Evolutionary conservation across 208 protist genomes (phyloP).

Genomic region (Herpetomonas samuelpessoai): DNA sequence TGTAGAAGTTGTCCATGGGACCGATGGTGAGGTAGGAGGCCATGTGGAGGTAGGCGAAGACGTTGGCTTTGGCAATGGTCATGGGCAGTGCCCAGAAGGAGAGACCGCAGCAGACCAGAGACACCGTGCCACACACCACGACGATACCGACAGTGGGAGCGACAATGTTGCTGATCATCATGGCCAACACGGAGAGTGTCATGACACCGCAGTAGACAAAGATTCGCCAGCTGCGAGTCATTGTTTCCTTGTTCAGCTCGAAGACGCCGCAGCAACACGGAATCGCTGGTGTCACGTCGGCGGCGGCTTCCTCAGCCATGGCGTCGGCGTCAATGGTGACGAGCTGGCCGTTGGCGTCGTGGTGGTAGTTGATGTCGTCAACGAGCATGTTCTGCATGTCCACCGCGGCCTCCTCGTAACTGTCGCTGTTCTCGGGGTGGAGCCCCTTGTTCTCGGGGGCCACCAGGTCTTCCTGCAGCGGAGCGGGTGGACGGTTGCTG

Average conservation of each 20-base stretch:
- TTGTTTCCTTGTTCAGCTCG: constrained; percentile 19
- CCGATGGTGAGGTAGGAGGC: constrained; percentile 53
- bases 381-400: background rate
- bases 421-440: constrained; percentile 16
- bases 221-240: constrained; percentile 13
- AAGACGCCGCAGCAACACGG: constrained; percentile 13
- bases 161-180: no score
- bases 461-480: constrained; percentile 16
- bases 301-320: no score
- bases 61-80: constrained; percentile 28
- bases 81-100: constrained; percentile 31
- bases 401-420: constrained; percentile 21
- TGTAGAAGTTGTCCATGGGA: constrained; percentile 62
- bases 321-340: no score
- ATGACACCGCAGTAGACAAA: constrained; percentile 22
- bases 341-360: constrained; percentile 2
- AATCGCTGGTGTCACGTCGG: background rate
- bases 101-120: constrained; percentile 8
- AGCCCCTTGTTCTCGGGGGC: constrained; percentile 20
- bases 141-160: constrained; percentile 15
- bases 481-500: constrained; percentile 13
- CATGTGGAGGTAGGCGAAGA: constrained; percentile 29
- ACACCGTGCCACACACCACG: constrained; percentile 13
- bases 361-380: background rate
- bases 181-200: constrained; percentile 18